phyloP scores from a whole-genome alignment of 2,329 filamentous ascomycete genomes.

The Talaromyces sp. region DNA sequence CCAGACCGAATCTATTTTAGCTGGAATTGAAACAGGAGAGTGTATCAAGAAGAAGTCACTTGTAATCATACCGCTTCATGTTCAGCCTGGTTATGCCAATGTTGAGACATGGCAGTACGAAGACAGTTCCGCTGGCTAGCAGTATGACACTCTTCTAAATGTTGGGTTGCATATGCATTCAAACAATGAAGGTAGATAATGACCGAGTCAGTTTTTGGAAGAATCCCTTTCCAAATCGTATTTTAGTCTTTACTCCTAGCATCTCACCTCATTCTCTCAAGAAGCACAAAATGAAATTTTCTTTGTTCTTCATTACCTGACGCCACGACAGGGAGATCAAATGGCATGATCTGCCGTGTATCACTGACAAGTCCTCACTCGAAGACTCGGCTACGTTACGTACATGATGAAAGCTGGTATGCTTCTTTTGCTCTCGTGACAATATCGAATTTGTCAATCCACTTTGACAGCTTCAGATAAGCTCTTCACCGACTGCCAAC shows the following conservation, averaged over 20 bases:
- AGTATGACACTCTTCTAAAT: neutral
- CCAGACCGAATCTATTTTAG: too few relatives aligned
- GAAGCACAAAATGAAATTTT: too few relatives aligned
- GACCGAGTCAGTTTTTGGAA: neutral
- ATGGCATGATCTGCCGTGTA: neutral
- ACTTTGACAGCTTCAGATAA: neutral
- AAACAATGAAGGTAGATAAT: neutral
- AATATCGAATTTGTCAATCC: neutral
- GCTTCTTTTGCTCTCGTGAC: neutral
- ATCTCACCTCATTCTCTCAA: neutral
- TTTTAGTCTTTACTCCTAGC: neutral
- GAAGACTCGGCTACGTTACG: neutral
- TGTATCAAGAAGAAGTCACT: too few relatives aligned
- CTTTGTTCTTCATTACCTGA: neutral
- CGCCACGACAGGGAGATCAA: neutral
- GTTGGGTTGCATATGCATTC: neutral
- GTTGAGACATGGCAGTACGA: neutral
- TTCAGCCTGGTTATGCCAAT: neutral
- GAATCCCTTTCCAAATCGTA: neutral
- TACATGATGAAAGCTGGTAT: neutral
- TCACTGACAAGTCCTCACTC: neutral
- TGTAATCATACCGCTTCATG: neutral
- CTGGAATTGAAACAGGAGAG: too few relatives aligned
- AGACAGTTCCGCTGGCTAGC: neutral
- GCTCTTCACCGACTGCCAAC: slow-evolving; percentile 5